Evolutionary conservation across 495 filamentous ascomycete species (phyloP).

Genomic region (Penicillium soppii): DNA sequence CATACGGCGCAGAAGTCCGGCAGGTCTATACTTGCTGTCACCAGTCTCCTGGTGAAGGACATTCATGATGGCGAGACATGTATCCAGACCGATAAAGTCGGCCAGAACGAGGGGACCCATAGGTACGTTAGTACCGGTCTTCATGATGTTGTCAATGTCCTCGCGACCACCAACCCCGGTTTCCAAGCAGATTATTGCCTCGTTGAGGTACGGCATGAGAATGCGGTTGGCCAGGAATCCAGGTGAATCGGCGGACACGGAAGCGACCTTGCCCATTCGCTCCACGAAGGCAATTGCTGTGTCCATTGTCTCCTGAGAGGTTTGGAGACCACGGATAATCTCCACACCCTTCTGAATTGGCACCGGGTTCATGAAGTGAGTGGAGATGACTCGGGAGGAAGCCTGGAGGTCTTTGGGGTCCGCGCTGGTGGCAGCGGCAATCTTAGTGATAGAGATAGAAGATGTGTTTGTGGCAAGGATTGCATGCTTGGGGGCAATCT

Average conservation of each 20-base stretch:
- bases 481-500: constrained; percentile 80
- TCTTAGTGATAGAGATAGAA: constrained; percentile 94
- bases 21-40: constrained; percentile 91
- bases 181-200: constrained; percentile 94
- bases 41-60: constrained; percentile 89
- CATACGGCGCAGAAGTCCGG: constrained; percentile 86
- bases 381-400: constrained; percentile 85
- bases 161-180: constrained; percentile 85
- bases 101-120: constrained; percentile 95
- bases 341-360: constrained; percentile 97
- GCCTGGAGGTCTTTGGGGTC: constrained; percentile 77
- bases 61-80: constrained; percentile 95
- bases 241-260: constrained; percentile 81
- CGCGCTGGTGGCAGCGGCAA: constrained; percentile 78
- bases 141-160: constrained; percentile 97
- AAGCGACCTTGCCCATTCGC: constrained; percentile 90
- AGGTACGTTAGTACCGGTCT: constrained; percentile 96
- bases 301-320: constrained; percentile 74
- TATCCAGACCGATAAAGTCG: constrained; percentile 97
- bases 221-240: constrained; percentile 97
- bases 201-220: constrained; percentile 99
- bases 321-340: constrained; percentile 93
- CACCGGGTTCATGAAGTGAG: constrained; percentile 99
- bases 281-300: constrained; percentile 84
- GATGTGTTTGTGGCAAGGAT: constrained; percentile 97